Evolutionary conservation across 805 yeast genomes (phyloP).

Genomic region (Debaryomyces tyrocola): DNA sequence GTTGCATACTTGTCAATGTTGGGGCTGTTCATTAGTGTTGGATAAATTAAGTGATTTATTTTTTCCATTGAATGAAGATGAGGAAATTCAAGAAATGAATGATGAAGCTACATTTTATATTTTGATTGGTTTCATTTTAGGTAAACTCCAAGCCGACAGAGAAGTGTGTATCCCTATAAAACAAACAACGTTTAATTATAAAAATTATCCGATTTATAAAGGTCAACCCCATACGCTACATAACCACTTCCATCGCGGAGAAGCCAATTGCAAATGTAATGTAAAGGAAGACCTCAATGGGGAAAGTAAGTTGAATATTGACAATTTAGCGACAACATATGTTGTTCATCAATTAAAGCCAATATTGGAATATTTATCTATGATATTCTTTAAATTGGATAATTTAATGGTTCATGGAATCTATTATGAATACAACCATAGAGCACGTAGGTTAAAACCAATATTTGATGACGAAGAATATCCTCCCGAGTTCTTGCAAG

Average conservation of each 20-base stretch:
- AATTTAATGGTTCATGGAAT: conserved; percentile 36
- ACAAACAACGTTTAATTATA: conserved; percentile 20
- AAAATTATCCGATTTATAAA: conserved; percentile 31
- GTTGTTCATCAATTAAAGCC: conserved; percentile 36
- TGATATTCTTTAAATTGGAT: conserved; percentile 24
- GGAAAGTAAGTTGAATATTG: conserved; percentile 20
- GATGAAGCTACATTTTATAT: conserved; percentile 29
- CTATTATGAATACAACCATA: conserved; percentile 20
- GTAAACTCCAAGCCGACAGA: conserved; percentile 35
- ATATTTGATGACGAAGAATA: conserved; percentile 28
- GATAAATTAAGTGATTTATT: conserved; percentile 20
- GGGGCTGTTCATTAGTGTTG: conserved; percentile 34
- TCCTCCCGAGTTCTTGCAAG: conserved; percentile 20
- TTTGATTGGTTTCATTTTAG: conserved; percentile 32
- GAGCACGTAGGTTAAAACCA: conserved; percentile 16
- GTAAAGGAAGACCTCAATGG: conserved; percentile 25
- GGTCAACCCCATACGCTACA: conserved; percentile 38
- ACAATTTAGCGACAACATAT: conserved; percentile 33
- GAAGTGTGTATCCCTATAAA: conserved; percentile 37
- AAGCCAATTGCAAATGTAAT: conserved; percentile 20
- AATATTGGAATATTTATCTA: conserved; percentile 23
- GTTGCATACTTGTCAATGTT: conserved; percentile 36
- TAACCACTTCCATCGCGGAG: conserved; percentile 23
- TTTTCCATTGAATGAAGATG: conserved; percentile 19
- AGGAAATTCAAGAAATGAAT: conserved; percentile 15